Conservation (phyloP, 139 green algal genomes). For the Monoraphidium neglectum region DNA sequence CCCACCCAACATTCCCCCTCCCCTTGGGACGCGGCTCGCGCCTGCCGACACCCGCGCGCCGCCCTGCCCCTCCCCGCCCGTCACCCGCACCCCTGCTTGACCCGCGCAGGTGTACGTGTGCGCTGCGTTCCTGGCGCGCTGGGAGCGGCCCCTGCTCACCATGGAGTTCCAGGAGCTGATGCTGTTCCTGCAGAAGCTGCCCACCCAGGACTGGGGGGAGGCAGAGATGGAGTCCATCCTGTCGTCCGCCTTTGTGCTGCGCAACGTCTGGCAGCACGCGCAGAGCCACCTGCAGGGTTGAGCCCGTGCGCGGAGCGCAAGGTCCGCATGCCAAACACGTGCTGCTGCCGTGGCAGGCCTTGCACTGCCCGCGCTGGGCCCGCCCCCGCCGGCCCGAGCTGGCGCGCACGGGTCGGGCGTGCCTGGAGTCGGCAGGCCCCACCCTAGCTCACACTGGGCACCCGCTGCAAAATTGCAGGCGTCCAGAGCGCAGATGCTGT, state of each 20-base stretch:
- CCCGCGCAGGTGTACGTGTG: slow-evolving; percentile 64
- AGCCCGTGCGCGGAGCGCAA: no score
- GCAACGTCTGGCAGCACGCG: slow-evolving; percentile 73
- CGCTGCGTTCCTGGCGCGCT: slow-evolving; percentile 78
- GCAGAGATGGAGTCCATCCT: slow-evolving; percentile 85
- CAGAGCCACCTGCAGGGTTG: slow-evolving; percentile 62
- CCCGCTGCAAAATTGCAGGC: no score
- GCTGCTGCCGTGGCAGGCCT: no score
- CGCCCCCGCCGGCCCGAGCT: no score
- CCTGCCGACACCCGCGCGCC: background rate
- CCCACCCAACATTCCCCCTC: no score
- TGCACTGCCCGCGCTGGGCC: background rate
- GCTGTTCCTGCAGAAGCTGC: slow-evolving; percentile 74
- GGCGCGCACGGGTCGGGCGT: no score
- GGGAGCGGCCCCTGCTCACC: slow-evolving; percentile 54
- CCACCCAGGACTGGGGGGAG: slow-evolving; percentile 76
- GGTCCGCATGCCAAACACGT: no score
- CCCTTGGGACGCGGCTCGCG: no score
- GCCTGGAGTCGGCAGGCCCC: no score
- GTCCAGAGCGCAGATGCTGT: no score
- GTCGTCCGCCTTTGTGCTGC: slow-evolving; percentile 80
- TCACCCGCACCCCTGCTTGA: background rate
- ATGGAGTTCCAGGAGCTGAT: slow-evolving; percentile 86
- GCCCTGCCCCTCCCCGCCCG: background rate
- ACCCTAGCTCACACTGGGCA: no score